Evolutionary conservation across 495 filamentous ascomycete genomes (phyloP).

Genomic region (Clavariopsis aquatica): DNA sequence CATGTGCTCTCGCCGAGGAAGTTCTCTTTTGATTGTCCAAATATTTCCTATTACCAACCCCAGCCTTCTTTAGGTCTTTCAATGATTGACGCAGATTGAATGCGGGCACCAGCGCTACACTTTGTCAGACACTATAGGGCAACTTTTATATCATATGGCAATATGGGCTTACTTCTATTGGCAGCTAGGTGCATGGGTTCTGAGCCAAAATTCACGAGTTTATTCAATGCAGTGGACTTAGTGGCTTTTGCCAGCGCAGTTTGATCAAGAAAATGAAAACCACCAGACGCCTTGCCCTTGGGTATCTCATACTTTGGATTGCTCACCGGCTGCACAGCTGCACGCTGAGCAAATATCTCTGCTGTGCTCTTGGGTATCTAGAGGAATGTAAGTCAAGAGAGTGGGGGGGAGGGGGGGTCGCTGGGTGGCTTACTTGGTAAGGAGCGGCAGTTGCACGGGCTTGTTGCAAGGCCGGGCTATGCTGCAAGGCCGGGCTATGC

Average conservation of each 20-base stretch:
- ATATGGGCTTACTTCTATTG: conserved; percentile 38
- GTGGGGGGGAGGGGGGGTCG: neutral
- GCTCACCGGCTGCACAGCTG: conserved; percentile 8
- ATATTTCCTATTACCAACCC: conserved; percentile 35
- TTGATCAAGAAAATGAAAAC: conserved; percentile 45
- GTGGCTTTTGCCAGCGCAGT: conserved; percentile 46
- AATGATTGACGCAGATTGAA: conserved; percentile 49
- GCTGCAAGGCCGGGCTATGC: no score
- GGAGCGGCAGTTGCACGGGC: neutral
- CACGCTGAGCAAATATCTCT: conserved; percentile 25
- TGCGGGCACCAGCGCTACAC: conserved; percentile 44
- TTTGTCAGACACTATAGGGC: conserved; percentile 35
- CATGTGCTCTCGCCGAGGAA: neutral
- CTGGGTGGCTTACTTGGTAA: conserved; percentile 25
- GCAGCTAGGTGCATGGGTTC: conserved; percentile 28
- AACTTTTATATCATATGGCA: conserved; percentile 7
- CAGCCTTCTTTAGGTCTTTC: conserved; percentile 48
- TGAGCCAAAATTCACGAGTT: conserved; percentile 48
- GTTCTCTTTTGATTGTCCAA: conserved; percentile 34
- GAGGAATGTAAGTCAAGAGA: neutral
- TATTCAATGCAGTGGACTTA: conserved; percentile 46
- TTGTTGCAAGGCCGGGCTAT: no score
- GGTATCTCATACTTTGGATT: conserved; percentile 34
- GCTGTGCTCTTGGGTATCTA: conserved; percentile 31
- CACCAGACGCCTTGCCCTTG: conserved; percentile 42